A percentile compares a stretch with the other conserved stretches of the same genome.
phyloP scores from a whole-genome alignment of 352 stramenopile genomes.

The Blastocystis sp. region DNA sequence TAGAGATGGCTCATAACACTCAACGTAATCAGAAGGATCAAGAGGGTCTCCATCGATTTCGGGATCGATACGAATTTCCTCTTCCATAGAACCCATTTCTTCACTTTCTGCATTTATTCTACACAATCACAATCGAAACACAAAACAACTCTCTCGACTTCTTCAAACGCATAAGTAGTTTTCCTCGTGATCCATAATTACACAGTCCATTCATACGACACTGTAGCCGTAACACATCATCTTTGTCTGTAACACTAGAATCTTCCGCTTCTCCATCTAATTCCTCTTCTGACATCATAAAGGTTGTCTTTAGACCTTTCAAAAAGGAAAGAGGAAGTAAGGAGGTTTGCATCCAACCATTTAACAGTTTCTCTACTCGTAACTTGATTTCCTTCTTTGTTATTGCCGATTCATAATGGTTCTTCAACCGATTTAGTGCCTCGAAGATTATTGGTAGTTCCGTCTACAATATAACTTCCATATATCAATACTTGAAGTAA shows the following conservation, averaged over 20 bases:
- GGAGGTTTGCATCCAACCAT: conserved; percentile 19
- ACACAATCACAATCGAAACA: neutral
- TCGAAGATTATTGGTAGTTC: conserved; percentile 43
- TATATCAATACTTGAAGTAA: neutral
- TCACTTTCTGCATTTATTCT: neutral
- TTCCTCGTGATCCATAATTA: conserved; percentile 29
- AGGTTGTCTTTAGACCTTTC: neutral
- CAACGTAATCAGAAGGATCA: conserved; percentile 19
- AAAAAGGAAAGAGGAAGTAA: neutral
- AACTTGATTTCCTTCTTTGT: conserved; percentile 38
- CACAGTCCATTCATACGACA: conserved; percentile 43
- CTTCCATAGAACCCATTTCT: neutral
- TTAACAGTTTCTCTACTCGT: conserved; percentile 37
- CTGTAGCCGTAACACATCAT: conserved; percentile 22
- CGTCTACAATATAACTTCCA: neutral
- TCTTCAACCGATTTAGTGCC: neutral
- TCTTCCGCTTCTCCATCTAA: neutral
- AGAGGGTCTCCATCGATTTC: conserved; percentile 29
- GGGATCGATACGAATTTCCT: neutral
- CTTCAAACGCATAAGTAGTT: conserved; percentile 29
- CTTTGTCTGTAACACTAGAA: neutral
- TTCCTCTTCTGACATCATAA: conserved; percentile 22
- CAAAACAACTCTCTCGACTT: conserved; percentile 11
- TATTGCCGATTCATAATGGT: neutral
- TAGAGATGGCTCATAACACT: neutral